Base-by-base conservation (phyloP, 129 eudicot genomes). In the Silybum marianum region DNA sequence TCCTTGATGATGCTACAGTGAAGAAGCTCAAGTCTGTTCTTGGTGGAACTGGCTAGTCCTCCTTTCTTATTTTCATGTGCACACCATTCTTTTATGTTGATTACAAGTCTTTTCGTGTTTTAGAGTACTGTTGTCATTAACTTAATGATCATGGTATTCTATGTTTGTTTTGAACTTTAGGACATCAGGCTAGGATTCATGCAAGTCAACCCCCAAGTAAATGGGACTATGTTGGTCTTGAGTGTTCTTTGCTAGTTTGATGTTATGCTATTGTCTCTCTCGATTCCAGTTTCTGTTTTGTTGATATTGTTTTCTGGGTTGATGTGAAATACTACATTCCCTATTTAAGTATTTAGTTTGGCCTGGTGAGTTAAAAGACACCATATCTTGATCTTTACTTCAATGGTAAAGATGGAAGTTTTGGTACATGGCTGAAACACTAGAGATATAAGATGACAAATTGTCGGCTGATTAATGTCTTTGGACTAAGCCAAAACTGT, bases 11-110 rank as follows among this genome's bases (percentile, higher is more conserved):
- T 36, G 92, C 90, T 9, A 80, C 82, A 6, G 88, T 94, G 16
- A 92, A 90, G 92, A 83, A 77, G 77, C 97, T 94, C 58, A 94
- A 94, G 90, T 82, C 80, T 70, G 93, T 86, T 78, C 90, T 94
- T 75, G 98, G 98, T 16, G 98, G 98, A 76, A 89, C 90, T 24
- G 87, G 88, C 72, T 90, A 84, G 69, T 36, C 38, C 39, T 58
- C 9, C 7, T 32, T 32, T 32, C 6, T 58, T 6, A 81, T 80
- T 58, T 58, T 58, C 23, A n/a, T n/a, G 63, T 54, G 19, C 19
- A 54, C 62, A 44, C 16, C 16, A 11, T 25, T 82, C 76, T 72
- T 82, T 82, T 76, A 13, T 70, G 75, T 66, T 81, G 28, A 38
- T 82, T 75, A 38, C 66, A 11, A 11, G 18, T 58, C n/a, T 60